Percentiles rank a stretch among this genome's conserved stretches.
Evolutionary conservation across 768 basidiomycete species (phyloP).

Genomic region (Suillus variegatus): DNA sequence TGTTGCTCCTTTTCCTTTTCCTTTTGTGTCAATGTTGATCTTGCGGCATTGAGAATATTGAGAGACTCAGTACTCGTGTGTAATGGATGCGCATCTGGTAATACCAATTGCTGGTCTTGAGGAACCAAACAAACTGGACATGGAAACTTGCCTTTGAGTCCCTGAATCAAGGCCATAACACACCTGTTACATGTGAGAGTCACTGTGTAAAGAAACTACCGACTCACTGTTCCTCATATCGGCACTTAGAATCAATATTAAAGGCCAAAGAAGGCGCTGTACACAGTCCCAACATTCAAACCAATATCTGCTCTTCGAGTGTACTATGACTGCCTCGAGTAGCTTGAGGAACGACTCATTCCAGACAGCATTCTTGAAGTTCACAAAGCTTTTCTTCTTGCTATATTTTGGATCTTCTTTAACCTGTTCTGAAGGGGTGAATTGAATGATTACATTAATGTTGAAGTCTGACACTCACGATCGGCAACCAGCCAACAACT

Average conservation of each 20-base stretch:
- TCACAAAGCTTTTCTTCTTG: not conserved
- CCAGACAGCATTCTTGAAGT: not conserved
- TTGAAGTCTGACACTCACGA: not conserved
- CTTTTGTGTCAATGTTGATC: not conserved
- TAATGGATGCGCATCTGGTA: not conserved
- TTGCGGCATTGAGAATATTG: not conserved
- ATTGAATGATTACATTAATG: not conserved
- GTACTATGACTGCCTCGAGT: not conserved
- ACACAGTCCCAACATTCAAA: not conserved
- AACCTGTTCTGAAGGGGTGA: not conserved
- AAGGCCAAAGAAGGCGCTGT: not conserved
- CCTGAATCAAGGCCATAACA: not conserved
- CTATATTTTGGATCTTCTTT: not conserved
- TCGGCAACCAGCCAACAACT: not conserved
- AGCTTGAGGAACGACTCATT: not conserved
- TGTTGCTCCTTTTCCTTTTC: not conserved
- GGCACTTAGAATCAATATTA: not conserved
- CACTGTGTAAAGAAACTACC: not conserved
- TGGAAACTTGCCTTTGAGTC: not conserved
- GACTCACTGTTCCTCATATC: not conserved
- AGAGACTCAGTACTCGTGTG: not conserved
- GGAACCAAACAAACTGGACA: not conserved
- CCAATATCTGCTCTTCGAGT: not conserved
- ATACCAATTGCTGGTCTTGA: not conserved
- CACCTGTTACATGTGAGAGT: not conserved